Evolutionary conservation across 441 rosid species (phyloP).

Genomic region (Gossypium schwendimanii): DNA sequence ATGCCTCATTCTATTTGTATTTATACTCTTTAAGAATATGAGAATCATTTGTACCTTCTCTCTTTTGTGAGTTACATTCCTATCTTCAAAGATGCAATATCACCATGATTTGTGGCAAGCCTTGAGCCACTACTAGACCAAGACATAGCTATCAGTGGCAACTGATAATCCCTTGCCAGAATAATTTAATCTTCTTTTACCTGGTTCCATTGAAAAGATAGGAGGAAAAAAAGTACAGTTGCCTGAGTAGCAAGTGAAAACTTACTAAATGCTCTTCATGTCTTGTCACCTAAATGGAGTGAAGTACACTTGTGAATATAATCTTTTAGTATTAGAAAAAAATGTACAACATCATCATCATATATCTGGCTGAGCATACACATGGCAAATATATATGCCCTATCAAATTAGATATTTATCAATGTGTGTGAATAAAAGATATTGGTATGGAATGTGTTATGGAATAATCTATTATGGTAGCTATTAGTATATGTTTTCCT

Average conservation of each 20-base stretch:
- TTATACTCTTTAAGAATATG: neutral
- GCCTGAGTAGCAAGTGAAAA: neutral
- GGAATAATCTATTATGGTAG: neutral
- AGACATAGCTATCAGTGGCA: neutral
- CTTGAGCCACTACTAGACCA: neutral
- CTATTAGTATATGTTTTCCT: neutral
- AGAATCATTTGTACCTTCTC: neutral
- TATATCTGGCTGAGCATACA: neutral
- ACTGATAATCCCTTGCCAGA: neutral
- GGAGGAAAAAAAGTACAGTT: neutral
- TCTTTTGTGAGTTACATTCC: neutral
- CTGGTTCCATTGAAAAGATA: neutral
- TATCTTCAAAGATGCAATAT: neutral
- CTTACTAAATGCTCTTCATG: neutral
- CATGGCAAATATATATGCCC: neutral
- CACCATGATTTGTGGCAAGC: neutral
- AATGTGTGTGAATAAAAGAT: neutral
- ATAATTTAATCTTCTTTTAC: neutral
- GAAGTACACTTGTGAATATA: neutral
- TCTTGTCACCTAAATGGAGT: neutral
- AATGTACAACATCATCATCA: neutral
- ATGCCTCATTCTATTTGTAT: neutral
- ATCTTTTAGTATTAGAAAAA: neutral
- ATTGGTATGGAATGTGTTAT: neutral
- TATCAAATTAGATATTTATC: neutral